These are phyloP conservation scores for Hymenochaete sp. DNA, from an alignment of 1,284 basidiomycete species.

Conservation along the genomic window DNA sequence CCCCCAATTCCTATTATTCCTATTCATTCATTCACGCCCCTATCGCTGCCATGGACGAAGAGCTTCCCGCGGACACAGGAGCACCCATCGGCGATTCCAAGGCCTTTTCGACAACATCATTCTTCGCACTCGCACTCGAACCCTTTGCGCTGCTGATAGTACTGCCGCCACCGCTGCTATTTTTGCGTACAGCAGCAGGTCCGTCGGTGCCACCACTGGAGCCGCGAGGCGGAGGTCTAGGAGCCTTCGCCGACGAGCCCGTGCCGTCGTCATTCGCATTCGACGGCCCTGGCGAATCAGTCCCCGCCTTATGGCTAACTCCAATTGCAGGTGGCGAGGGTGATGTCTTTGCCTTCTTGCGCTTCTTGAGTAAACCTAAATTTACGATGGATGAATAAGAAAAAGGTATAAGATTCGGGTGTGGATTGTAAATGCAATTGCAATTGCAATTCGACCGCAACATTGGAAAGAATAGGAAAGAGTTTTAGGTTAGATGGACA, in stretches of 20 bases:
- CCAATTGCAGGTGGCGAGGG: conserved; percentile 26
- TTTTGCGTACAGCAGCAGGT: background rate
- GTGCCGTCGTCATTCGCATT: conserved; percentile 2
- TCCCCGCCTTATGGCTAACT: no score
- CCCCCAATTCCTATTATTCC: no score
- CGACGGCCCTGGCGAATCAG: background rate
- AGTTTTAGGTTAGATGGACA: no score
- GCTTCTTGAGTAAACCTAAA: conserved; percentile 72
- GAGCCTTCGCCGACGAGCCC: no score
- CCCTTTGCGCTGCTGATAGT: no score
- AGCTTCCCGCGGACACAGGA: conserved; percentile 19
- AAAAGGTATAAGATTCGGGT: background rate
- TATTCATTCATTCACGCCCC: conserved; percentile 13
- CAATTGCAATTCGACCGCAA: no score
- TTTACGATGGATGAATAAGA: conserved; percentile 9
- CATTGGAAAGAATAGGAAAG: no score
- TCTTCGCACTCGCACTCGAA: no score
- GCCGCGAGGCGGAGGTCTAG: no score
- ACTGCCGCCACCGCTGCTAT: no score
- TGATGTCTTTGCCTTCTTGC: conserved; percentile 68
- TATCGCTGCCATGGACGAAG: conserved; percentile 16
- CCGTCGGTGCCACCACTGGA: no score
- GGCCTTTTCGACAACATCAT: conserved; percentile 17
- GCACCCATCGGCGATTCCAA: conserved; percentile 20
- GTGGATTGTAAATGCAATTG: background rate